A percentile compares a stretch with the other conserved stretches of the same genome.
Evolutionary conservation across 441 rosid species (phyloP).

Genomic region (Pelargonium australe): DNA sequence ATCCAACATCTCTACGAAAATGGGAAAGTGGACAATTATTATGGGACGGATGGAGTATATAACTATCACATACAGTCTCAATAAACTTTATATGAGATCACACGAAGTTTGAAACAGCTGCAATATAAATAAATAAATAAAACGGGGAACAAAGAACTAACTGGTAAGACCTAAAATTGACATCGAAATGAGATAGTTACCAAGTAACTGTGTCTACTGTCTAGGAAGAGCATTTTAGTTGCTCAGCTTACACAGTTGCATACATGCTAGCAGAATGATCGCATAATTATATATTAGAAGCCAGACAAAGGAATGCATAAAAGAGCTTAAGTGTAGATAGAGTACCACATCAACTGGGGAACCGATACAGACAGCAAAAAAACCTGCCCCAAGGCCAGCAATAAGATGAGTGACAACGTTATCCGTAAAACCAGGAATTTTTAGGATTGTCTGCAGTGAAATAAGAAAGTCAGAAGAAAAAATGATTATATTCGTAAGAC

Average conservation of each 20-base stretch:
- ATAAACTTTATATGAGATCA: neutral
- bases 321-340: conserved; percentile 22
- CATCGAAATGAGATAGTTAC: neutral
- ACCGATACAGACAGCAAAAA: conserved; percentile 91
- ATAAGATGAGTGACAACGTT: conserved; percentile 84
- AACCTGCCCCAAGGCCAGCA: conserved; percentile 93
- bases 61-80: neutral
- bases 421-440: conserved; percentile 91
- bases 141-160: neutral
- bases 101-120: neutral
- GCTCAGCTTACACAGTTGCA: neutral
- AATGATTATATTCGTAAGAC: conserved; percentile 10
- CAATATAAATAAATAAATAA: neutral
- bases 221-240: neutral
- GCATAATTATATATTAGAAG: conserved; percentile 4
- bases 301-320: neutral
- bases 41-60: neutral
- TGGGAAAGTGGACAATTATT: no score
- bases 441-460: conserved; percentile 65
- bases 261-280: conserved; percentile 8
- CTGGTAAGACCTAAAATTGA: neutral
- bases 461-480: conserved; percentile 15
- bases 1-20: no score
- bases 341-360: conserved; percentile 97
- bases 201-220: neutral